Evolutionary conservation across 345 rosid genomes (phyloP), one percentile per base, ranked within the genome.

Genomic region (Lumnitzera littorea): DNA sequence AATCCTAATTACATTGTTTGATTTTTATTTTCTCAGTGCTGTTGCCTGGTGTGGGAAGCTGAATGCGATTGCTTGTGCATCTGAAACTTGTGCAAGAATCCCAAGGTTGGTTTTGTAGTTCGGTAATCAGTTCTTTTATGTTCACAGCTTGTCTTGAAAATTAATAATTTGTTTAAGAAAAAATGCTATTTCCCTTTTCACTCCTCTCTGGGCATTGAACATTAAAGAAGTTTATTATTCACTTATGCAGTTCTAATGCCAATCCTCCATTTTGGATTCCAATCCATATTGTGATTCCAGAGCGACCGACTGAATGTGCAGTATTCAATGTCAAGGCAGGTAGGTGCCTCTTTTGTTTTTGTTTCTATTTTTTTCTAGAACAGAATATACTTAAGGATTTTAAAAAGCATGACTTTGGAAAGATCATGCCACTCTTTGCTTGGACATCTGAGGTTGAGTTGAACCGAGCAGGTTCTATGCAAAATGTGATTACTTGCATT

Each of bases 11-110:
- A 15, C 11, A 43, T 60, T 41, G 15, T 15, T 27, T 68, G 62
- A 50, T 14, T 50, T 67, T 55, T 51, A 41, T 52, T 48, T 46
- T 48, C 66, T 62, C 74, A 94, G 99, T 83, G 97, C 96, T 20
- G 96, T 94, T 74, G 91, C 99, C 53, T 94, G 99, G 99, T 94
- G 97, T 75, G 99, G 99, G 43, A 94, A 86, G 81, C 75, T 94
- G 78, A 94, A 94, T 71, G 97, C 96, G n/a, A 88, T 94, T 53
- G 99, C 99, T 69, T 94, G 99, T 70, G 99, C 99, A 50, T 86
- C 99, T 1, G 99, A 94, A 66, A 94, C 99, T 59, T 94, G 99
- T 70, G 99, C 99, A 0, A 78, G 99, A 72, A 94, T 94, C 72
- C 97, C 99, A 8, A 86, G 99, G 99, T 90, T 51, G 24, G 66